Percentiles rank a stretch among this genome's conserved stretches.
phyloP scores from a whole-genome alignment of 2,329 filamentous ascomycete genomes.

The Hypoxylon rubiginosum region DNA sequence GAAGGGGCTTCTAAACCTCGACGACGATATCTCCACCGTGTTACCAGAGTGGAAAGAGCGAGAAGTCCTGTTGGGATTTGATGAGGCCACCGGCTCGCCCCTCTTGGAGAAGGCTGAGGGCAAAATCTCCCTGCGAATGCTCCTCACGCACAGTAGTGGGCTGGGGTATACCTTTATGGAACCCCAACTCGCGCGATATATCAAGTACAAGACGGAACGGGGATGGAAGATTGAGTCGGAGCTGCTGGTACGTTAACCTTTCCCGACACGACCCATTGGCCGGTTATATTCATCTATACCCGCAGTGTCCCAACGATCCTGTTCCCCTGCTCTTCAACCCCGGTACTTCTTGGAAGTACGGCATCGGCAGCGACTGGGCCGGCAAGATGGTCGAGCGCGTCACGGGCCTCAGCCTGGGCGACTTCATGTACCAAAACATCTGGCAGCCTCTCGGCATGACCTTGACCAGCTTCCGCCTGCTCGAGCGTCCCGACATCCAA shows the following conservation, averaged over 20 bases:
- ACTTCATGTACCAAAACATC: neutral
- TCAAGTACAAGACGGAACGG: neutral
- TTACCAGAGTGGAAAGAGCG: slow-evolving; percentile 27
- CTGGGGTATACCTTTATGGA: neutral
- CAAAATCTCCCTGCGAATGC: neutral
- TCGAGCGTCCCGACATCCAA: neutral
- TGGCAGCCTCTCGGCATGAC: slow-evolving; percentile 5
- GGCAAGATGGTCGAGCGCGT: slow-evolving; percentile 4
- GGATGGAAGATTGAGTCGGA: neutral
- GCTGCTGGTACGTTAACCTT: neutral
- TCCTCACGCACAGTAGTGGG: slow-evolving; percentile 1
- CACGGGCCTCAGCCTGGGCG: neutral
- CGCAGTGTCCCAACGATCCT: neutral
- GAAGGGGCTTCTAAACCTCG: slow-evolving; percentile 29
- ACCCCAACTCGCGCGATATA: neutral
- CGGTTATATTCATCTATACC: neutral
- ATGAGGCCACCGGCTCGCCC: neutral
- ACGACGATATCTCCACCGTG: slow-evolving; percentile 28
- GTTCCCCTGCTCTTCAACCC: neutral
- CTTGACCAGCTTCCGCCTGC: slow-evolving; percentile 1
- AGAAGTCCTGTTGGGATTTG: slow-evolving; percentile 13
- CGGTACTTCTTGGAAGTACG: neutral
- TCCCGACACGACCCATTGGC: neutral
- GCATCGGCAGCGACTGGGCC: slow-evolving; percentile 3
- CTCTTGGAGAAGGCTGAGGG: neutral